These are phyloP conservation scores for Beta lomatogona DNA, from an alignment of 179 eudicot genomes.

Conservation along the genomic window DNA sequence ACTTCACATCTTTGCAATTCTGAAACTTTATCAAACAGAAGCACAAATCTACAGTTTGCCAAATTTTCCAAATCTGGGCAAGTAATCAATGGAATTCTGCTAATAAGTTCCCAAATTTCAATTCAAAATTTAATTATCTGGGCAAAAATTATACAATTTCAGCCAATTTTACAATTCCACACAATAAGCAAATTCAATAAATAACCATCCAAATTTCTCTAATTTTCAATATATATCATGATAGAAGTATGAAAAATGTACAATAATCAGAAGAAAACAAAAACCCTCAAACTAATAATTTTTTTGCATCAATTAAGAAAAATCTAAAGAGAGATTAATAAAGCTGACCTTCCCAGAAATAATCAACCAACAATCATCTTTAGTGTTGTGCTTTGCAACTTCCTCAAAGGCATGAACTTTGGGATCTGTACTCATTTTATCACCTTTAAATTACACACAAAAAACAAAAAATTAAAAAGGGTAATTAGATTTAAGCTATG, in stretches of 20 bases:
- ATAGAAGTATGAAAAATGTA: too few relatives aligned
- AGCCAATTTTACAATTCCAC: neutral
- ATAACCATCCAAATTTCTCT: too few relatives aligned
- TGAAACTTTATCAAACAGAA: too few relatives aligned
- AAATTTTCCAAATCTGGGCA: too few relatives aligned
- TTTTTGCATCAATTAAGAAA: neutral
- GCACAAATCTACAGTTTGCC: too few relatives aligned
- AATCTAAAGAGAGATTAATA: too few relatives aligned
- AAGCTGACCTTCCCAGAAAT: constrained; percentile 48
- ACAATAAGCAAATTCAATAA: too few relatives aligned
- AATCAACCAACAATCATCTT: constrained; percentile 55
- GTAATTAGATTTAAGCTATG: neutral
- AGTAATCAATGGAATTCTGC: too few relatives aligned
- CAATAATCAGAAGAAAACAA: neutral
- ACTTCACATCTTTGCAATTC: too few relatives aligned
- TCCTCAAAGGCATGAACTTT: constrained; percentile 45
- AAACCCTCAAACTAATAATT: neutral
- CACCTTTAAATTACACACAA: neutral
- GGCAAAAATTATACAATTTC: too few relatives aligned
- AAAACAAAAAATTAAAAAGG: neutral
- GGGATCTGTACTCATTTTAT: constrained; percentile 41
- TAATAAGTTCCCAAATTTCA: neutral
- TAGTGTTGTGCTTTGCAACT: constrained; percentile 51
- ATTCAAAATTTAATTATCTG: neutral
- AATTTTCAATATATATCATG: too few relatives aligned